Evolutionary conservation across 768 basidiomycete species (phyloP).

Genomic region (Tulasnella sp.): DNA sequence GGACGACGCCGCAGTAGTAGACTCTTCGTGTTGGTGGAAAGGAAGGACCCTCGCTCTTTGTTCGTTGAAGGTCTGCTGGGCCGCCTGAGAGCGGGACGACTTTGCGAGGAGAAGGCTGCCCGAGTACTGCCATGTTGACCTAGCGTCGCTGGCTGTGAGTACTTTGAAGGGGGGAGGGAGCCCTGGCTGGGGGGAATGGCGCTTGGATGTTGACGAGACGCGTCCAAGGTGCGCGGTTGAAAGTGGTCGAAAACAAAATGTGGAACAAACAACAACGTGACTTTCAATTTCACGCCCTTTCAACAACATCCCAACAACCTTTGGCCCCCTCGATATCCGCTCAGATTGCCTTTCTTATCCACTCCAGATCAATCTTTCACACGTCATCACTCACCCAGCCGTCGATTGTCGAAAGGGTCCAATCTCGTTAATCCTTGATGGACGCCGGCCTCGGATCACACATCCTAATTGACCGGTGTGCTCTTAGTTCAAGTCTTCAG

Average conservation of each 20-base stretch:
- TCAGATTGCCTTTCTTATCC: no score
- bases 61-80: slow-evolving; percentile 1
- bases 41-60: slow-evolving; percentile 16
- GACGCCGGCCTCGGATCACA: no score
- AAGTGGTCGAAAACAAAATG: not conserved
- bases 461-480: no score
- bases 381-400: no score
- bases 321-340: not conserved
- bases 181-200: not conserved
- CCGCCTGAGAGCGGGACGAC: slow-evolving; percentile 14
- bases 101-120: slow-evolving; percentile 14
- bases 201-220: not conserved
- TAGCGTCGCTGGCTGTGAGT: not conserved
- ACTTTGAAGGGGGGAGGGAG: not conserved
- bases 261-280: not conserved
- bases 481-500: no score
- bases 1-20: slow-evolving; percentile 82
- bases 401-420: no score
- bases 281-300: not conserved
- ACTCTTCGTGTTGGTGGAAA: slow-evolving; percentile 56
- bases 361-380: no score
- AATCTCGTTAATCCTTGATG: no score
- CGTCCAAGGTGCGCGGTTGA: not conserved
- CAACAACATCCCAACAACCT: not conserved
- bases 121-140: not conserved